Evolutionary conservation across 2,329 filamentous ascomycete species (phyloP), one percentile per base, ranked within the genome.

Genomic region (Pseudogymnoascus sp.): DNA sequence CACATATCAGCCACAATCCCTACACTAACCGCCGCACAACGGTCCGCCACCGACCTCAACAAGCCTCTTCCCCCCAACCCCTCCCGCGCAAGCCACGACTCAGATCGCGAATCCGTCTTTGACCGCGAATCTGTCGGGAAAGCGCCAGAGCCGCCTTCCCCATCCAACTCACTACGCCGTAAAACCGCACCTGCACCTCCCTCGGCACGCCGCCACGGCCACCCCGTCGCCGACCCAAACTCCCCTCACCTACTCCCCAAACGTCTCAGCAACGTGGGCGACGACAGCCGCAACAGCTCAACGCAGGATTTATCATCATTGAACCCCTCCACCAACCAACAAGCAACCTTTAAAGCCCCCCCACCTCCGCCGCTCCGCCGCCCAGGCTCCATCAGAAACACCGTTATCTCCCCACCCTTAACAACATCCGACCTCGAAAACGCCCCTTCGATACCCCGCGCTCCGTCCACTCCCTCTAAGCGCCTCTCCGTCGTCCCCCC

Each of bases 41-140:
- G 75, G 14, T 75, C 76, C 13, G 71, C 75, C 6, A 81, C 81
- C 6, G 82, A 87, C 68, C 73, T 83, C 28, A 85, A 86, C 73
- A 89, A 88, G 69, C 85, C 86, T 3, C 78, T 88, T 11, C 85
- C 87, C 1, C 79, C 80, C 1, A 78, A 82, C 3, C 83, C 83
- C 1, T 69, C 72, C 10, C 78, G 79, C 37, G 78, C 77, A 39
- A 79, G 76, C 66, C 71, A 74, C n/a, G 79, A 82, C 34, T 71
- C 68, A 23, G 41, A 63, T 11, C 66, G 67, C 19, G 81, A 84
- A 65, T 82, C 80, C 37, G 75, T 81, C 19, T 83, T 84, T 65
- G 82, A 85, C 66, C 79, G 76, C 43, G 82, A 85, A 70, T 77
- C 80, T 37, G 81, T 79, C 14, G 81, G 80, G 36, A 84, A 82